These are phyloP conservation scores for Calonectria pseudoturangicola DNA, from an alignment of 2,329 filamentous ascomycete species.

Conservation along the genomic window DNA sequence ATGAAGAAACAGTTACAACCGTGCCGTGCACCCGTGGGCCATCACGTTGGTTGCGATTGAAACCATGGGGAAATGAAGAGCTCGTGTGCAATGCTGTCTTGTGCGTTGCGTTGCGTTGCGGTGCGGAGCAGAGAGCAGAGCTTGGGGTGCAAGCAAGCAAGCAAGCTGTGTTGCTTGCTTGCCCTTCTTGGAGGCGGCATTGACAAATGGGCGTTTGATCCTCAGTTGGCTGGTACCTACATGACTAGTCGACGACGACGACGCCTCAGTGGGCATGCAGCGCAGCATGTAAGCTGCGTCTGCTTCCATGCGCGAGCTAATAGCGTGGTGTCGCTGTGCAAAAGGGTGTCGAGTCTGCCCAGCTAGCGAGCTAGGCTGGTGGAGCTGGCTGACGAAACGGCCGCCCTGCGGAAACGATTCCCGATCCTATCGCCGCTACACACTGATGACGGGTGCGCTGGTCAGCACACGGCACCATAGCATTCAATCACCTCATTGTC, in stretches of 20 bases:
- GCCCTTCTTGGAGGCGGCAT: background rate
- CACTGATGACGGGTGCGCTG: slow-evolving; percentile 30
- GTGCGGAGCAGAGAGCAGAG: background rate
- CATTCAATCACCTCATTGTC: slow-evolving; percentile 1
- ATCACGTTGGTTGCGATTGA: slow-evolving; percentile 18
- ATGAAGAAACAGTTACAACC: background rate
- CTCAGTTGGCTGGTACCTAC: slow-evolving; percentile 26
- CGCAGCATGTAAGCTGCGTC: slow-evolving; percentile 24
- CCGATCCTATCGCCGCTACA: slow-evolving; percentile 26
- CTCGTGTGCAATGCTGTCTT: slow-evolving; percentile 19
- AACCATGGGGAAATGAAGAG: slow-evolving; percentile 16
- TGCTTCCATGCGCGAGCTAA: slow-evolving; percentile 1
- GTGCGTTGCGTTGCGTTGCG: background rate
- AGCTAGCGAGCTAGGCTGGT: background rate
- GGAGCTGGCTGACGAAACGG: slow-evolving; percentile 26
- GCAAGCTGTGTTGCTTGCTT: too few relatives aligned
- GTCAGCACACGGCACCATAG: slow-evolving; percentile 15
- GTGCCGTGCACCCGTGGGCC: background rate
- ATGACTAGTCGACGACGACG: slow-evolving; percentile 3
- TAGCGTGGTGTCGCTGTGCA: slow-evolving; percentile 6
- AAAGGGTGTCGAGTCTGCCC: slow-evolving; percentile 3
- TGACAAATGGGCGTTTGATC: slow-evolving; percentile 2
- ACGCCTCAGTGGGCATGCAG: background rate
- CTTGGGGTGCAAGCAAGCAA: background rate
- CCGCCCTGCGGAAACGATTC: slow-evolving; percentile 30